Percentiles rank a stretch among this genome's conserved stretches.
These are phyloP conservation scores for Leccinum truebloodii DNA, from an alignment of 768 basidiomycete species.

Conservation along the genomic window DNA sequence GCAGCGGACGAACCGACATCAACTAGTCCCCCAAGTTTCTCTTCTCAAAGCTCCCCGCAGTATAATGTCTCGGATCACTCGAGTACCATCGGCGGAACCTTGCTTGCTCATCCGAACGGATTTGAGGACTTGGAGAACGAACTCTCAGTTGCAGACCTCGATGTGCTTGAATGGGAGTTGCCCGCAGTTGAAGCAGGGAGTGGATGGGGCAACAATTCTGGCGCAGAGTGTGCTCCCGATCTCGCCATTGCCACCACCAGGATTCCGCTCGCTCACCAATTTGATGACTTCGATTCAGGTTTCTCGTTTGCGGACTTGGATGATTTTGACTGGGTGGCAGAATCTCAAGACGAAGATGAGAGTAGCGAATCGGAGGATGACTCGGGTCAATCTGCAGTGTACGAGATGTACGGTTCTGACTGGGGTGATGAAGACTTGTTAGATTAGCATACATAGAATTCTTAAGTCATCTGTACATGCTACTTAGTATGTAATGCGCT, in stretches of 20 bases:
- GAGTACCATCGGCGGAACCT: neutral
- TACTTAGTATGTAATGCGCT: too few species aligned
- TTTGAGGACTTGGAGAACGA: neutral
- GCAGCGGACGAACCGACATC: neutral
- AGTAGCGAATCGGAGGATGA: neutral
- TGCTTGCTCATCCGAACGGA: neutral
- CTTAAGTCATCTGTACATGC: too few species aligned
- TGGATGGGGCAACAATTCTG: neutral
- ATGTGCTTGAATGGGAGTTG: neutral
- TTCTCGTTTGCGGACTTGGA: neutral
- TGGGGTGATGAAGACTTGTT: neutral
- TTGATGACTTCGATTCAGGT: conserved; percentile 23
- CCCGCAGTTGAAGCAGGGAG: neutral
- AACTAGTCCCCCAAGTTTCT: neutral
- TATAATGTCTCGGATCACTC: neutral
- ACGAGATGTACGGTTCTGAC: neutral
- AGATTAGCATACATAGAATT: neutral
- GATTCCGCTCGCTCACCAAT: neutral
- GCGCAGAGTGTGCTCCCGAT: neutral
- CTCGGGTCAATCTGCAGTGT: neutral
- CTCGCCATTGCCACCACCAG: neutral
- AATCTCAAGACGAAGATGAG: neutral
- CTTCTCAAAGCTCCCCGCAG: neutral
- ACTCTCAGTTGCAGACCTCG: neutral
- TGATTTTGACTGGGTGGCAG: neutral